A percentile compares a stretch with the other conserved stretches of the same genome.
Evolutionary conservation across 2,329 filamentous ascomycete genomes (phyloP).

Genomic region (Nothopassalora personata): DNA sequence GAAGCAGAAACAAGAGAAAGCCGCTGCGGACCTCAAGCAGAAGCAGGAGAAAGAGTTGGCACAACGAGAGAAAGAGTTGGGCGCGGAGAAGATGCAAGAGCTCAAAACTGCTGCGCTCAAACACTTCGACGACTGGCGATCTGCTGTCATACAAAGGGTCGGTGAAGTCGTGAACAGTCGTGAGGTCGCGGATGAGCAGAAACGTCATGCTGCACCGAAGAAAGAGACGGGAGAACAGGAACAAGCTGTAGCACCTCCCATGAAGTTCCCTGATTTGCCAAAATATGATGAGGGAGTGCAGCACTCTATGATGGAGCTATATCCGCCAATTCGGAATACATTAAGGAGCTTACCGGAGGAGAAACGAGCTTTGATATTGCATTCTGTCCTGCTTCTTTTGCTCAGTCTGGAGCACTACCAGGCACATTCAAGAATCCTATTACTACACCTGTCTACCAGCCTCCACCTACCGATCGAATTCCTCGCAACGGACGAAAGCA

Average conservation of each 20-base stretch:
- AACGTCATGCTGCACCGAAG: constrained; percentile 21
- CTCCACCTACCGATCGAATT: constrained; percentile 31
- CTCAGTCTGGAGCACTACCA: constrained; percentile 37
- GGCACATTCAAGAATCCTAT: constrained; percentile 33
- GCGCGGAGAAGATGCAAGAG: constrained; percentile 52
- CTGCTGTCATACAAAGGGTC: constrained; percentile 62
- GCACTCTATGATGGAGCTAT: constrained; percentile 28
- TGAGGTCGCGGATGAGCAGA: constrained; percentile 29
- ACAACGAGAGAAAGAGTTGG: constrained; percentile 46
- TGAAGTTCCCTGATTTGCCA: constrained; percentile 20
- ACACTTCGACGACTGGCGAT: constrained; percentile 78
- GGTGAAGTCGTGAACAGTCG: constrained; percentile 55
- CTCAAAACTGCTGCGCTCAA: constrained; percentile 62
- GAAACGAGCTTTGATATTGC: constrained; percentile 33
- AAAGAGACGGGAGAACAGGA: constrained; percentile 5
- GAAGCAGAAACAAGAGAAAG: constrained; percentile 7
- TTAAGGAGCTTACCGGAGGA: constrained; percentile 33
- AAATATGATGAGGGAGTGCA: constrained; percentile 30
- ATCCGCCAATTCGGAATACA: constrained; percentile 36
- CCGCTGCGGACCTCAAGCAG: constrained; percentile 8
- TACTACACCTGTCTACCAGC: constrained; percentile 33
- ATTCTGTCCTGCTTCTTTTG: constrained; percentile 35
- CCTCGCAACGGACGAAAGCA: constrained; percentile 48
- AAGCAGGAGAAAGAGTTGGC: constrained; percentile 30
- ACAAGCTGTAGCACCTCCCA: constrained; percentile 13